Evolutionary conservation across 345 rosid species (phyloP), one percentile per base, ranked within the genome.

Genomic region (Angophora floribunda): DNA sequence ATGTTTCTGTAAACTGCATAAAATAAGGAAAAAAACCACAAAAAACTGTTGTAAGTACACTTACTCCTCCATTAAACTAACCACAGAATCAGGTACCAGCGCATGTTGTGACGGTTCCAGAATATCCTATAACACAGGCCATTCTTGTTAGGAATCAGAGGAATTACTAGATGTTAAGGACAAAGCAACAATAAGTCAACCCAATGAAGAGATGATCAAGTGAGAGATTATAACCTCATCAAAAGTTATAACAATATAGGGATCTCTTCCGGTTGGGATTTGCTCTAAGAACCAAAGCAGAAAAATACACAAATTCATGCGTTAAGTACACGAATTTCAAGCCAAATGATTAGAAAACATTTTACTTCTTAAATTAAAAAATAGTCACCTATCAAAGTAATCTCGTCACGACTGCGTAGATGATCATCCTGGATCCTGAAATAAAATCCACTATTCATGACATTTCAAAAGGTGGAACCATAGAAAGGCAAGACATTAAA

Each of bases 201-300:
- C 82, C 45, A 85, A 36, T 5, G 19, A 45, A 21, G 50, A 61
- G 51, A 47, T 52, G 49, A 13, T 17, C 22, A 88, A 87, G 87
- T 28, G 82, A 45, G 49, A 89, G 26, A 51, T 21, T 86, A 80
- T 63, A 65, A 95, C 99, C 94, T 97, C 98, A 80, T 95, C 97
- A 85, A 98, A 94, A 45, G 95, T 87, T 88, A 97, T 61, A 79
- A 95, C 93, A 88, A 96, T 93, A 89, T 94, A 97, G 91, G 94
- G 92, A 90, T 96, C 96, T 86, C 88, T 22, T 16, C 91, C 93
- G n/a, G 89, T 85, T 53, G 96, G 98, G 90, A 94, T 92, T 91
- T 97, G 99, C 92, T 97, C 99, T 93, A 91, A 67, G 63, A 59
- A 49, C 45, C 22, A 19, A 85, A 28, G 86, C 30, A 88, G 61